Percentiles rank a stretch among this genome's conserved stretches.
phyloP scores from a whole-genome alignment of 2,329 filamentous ascomycete genomes.

The Colletotrichum echinochloae region DNA sequence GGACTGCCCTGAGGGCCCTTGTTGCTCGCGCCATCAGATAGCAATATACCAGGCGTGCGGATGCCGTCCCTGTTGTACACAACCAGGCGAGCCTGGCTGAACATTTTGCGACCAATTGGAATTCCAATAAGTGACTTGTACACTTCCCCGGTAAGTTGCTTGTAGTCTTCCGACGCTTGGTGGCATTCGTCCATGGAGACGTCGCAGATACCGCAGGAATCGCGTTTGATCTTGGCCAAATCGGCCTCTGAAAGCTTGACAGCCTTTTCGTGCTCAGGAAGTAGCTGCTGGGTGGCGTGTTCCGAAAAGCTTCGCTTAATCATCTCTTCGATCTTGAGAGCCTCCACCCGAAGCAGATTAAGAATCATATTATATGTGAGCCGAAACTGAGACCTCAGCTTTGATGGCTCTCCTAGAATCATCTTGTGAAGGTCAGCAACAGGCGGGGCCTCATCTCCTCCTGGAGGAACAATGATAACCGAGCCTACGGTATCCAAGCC shows the following conservation, averaged over 20 bases:
- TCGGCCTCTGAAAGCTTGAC: slow-evolving; percentile 93
- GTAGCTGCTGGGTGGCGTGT: slow-evolving; percentile 92
- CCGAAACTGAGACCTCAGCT: slow-evolving; percentile 94
- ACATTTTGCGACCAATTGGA: slow-evolving; percentile 85
- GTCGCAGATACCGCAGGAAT: slow-evolving; percentile 86
- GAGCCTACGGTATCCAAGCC: slow-evolving; percentile 93
- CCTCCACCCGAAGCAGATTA: slow-evolving; percentile 93
- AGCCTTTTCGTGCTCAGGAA: slow-evolving; percentile 95
- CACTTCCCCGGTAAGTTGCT: slow-evolving; percentile 82
- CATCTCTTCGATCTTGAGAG: slow-evolving; percentile 99
- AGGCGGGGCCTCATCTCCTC: slow-evolving; percentile 87
- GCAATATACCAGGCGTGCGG: slow-evolving; percentile 82
- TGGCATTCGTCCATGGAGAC: slow-evolving; percentile 84
- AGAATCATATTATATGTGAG: slow-evolving; percentile 99
- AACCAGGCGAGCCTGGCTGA: slow-evolving; percentile 79
- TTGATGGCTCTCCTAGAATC: slow-evolving; percentile 96
- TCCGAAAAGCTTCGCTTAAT: slow-evolving; percentile 99
- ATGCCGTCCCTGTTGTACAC: slow-evolving; percentile 89
- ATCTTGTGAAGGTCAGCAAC: slow-evolving; percentile 87
- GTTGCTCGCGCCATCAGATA: slow-evolving; percentile 78
- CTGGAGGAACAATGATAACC: slow-evolving; percentile 91
- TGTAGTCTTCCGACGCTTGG: slow-evolving; percentile 82
- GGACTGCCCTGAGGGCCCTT: slow-evolving; percentile 69
- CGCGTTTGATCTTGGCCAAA: slow-evolving; percentile 88
- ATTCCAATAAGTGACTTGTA: slow-evolving; percentile 82